Percentiles rank a stretch among this genome's conserved stretches.
These are phyloP conservation scores for Apiospora saccharicola DNA, from an alignment of 2,329 filamentous ascomycete genomes.

Conservation along the genomic window DNA sequence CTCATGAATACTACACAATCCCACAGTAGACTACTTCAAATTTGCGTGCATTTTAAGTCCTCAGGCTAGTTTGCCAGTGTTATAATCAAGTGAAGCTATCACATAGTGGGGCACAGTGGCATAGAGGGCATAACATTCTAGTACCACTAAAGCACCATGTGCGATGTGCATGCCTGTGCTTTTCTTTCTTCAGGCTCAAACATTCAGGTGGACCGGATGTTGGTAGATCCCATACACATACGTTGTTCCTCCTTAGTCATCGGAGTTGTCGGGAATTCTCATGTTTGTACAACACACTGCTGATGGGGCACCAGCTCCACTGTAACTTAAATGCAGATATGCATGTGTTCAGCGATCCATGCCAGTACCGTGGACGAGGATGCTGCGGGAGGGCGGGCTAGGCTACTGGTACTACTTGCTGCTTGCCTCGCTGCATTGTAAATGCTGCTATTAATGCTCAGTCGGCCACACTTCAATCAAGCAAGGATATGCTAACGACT, in stretches of 20 bases:
- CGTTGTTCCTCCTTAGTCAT: not conserved
- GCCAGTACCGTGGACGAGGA: not conserved
- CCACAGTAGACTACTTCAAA: too few species aligned
- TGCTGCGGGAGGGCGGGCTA: not conserved
- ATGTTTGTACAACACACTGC: not conserved
- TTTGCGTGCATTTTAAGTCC: too few species aligned
- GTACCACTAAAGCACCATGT: not conserved
- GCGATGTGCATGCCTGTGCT: not conserved
- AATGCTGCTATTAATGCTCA: not conserved
- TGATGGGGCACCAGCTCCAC: not conserved
- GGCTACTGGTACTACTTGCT: not conserved
- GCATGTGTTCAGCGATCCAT: conserved; percentile 6
- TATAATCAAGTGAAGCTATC: too few species aligned
- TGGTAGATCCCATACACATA: not conserved
- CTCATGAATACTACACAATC: too few species aligned
- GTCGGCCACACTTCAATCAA: not conserved
- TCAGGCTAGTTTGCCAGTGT: too few species aligned
- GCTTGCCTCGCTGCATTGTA: not conserved
- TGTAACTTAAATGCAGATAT: conserved; percentile 8
- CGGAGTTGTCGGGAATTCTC: not conserved
- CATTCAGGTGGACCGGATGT: not conserved
- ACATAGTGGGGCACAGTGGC: too few species aligned
- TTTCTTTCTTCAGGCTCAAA: not conserved
- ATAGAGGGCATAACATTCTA: too few species aligned
- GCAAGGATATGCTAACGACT: not conserved